These are phyloP conservation scores for Trypanosoma melophagium DNA, from an alignment of 208 protist genomes.

Conservation along the genomic window DNA sequence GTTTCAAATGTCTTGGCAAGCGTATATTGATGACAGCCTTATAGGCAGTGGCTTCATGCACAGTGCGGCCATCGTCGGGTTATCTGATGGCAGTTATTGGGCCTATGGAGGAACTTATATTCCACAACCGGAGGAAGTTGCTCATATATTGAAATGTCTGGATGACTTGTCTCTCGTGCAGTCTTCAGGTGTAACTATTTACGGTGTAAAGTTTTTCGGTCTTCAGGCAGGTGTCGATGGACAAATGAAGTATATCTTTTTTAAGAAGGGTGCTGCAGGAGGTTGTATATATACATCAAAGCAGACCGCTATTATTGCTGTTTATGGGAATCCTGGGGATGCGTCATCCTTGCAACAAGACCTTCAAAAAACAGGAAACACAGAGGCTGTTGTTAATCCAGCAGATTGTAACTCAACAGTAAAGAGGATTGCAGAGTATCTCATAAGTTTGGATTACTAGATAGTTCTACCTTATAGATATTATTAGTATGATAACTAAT, in stretches of 20 bases:
- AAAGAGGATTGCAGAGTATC: constrained; percentile 86
- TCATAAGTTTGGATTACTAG: constrained; percentile 84
- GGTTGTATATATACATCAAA: constrained; percentile 87
- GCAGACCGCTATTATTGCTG: constrained; percentile 75
- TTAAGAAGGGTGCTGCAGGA: constrained; percentile 85
- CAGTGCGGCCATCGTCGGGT: constrained; percentile 80
- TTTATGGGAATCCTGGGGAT: constrained; percentile 79
- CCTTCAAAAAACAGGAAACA: constrained; percentile 35
- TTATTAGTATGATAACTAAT: constrained; percentile 8
- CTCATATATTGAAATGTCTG: constrained; percentile 74
- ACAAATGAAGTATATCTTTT: constrained; percentile 81
- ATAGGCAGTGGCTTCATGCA: constrained; percentile 88
- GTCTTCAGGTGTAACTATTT: constrained; percentile 72
- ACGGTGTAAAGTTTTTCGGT: constrained; percentile 86
- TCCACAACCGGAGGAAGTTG: constrained; percentile 83
- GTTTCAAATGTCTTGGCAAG: constrained; percentile 80
- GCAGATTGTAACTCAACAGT: constrained; percentile 85
- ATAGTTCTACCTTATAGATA: background rate
- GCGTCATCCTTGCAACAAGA: constrained; percentile 59
- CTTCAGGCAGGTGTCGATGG: constrained; percentile 75
- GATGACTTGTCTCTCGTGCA: constrained; percentile 63
- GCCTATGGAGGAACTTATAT: constrained; percentile 84
- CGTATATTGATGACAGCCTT: constrained; percentile 86
- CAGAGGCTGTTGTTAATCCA: constrained; percentile 70
- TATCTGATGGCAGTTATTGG: constrained; percentile 87